phyloP scores from a whole-genome alignment of 1,139 yeast species.

The Yamadazyma atmosphaerica region DNA sequence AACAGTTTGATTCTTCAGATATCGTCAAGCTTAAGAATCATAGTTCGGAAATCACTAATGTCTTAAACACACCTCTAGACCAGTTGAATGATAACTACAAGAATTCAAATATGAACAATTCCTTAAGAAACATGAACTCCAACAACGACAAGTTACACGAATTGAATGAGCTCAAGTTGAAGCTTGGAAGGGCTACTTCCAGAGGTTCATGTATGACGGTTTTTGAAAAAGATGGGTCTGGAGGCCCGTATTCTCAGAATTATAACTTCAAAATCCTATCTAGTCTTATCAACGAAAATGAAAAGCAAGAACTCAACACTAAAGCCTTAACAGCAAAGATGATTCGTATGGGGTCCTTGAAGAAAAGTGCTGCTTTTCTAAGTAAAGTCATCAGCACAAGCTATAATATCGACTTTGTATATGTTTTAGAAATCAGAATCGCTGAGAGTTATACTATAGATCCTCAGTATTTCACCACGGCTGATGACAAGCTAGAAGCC shows the following conservation, averaged over 20 bases:
- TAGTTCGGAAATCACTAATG: conserved; percentile 44
- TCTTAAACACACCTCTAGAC: conserved; percentile 37
- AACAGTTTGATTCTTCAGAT: conserved; percentile 33
- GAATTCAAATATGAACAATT: conserved; percentile 1
- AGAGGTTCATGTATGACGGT: conserved; percentile 38
- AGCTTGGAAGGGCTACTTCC: conserved; percentile 59
- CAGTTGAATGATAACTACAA: conserved; percentile 9
- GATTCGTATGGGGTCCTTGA: conserved; percentile 40
- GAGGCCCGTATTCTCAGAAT: conserved; percentile 54
- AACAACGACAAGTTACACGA: conserved; percentile 20
- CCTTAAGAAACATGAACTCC: not conserved
- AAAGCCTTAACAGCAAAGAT: conserved; percentile 38
- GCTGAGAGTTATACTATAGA: conserved; percentile 46
- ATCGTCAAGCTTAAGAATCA: conserved; percentile 34
- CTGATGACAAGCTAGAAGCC: conserved; percentile 39
- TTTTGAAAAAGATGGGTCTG: conserved; percentile 63
- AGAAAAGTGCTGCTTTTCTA: conserved; percentile 41
- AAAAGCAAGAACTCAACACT: conserved; percentile 18
- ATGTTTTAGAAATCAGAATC: conserved; percentile 56
- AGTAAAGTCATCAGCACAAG: conserved; percentile 40
- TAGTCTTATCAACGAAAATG: conserved; percentile 22
- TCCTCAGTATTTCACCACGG: conserved; percentile 40
- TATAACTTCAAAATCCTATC: conserved; percentile 40
- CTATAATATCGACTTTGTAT: conserved; percentile 49
- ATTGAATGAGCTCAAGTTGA: conserved; percentile 26